These are phyloP conservation scores for Biancaea sappan DNA, from an alignment of 306 rosid genomes.

Conservation along the genomic window DNA sequence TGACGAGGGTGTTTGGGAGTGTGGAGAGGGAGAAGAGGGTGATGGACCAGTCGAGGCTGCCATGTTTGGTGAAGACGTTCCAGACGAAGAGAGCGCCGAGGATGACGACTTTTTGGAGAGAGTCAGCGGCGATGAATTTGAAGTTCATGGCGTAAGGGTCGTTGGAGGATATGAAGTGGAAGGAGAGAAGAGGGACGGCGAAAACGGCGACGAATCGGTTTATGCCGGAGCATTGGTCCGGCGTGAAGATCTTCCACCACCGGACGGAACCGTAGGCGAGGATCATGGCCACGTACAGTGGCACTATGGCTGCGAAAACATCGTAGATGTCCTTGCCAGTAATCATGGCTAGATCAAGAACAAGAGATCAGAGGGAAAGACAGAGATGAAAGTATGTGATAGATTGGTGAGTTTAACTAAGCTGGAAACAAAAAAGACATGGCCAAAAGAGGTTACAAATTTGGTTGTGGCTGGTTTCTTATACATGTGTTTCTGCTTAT, in stretches of 20 bases:
- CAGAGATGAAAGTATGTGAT: not conserved
- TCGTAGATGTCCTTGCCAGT: slow-evolving; percentile 69
- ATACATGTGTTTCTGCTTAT: slow-evolving; percentile 17
- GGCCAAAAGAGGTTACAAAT: slow-evolving; percentile 26
- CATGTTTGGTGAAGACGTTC: slow-evolving; percentile 42
- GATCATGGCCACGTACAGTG: slow-evolving; percentile 38
- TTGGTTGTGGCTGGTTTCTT: slow-evolving; percentile 16
- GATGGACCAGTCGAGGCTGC: slow-evolving; percentile 66
- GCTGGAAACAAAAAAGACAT: slow-evolving; percentile 38
- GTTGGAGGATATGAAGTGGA: slow-evolving; percentile 25
- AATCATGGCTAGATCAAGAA: slow-evolving; percentile 49
- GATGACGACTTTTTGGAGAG: slow-evolving; percentile 39
- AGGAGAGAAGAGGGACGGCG: slow-evolving; percentile 34
- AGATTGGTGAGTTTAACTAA: slow-evolving; percentile 23
- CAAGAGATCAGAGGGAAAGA: not conserved
- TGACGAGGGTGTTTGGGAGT: slow-evolving; percentile 79
- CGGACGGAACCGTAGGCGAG: slow-evolving; percentile 39
- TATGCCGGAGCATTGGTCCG: slow-evolving; percentile 38
- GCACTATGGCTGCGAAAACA: slow-evolving; percentile 31
- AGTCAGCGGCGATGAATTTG: slow-evolving; percentile 31
- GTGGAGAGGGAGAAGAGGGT: slow-evolving; percentile 74
- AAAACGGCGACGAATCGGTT: slow-evolving; percentile 37
- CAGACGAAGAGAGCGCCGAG: slow-evolving; percentile 15
- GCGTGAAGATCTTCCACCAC: slow-evolving; percentile 52
- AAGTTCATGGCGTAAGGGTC: slow-evolving; percentile 40